Evolutionary conservation across 2,329 filamentous ascomycete genomes (phyloP).

Genomic region (Xylariaceae sp.): DNA sequence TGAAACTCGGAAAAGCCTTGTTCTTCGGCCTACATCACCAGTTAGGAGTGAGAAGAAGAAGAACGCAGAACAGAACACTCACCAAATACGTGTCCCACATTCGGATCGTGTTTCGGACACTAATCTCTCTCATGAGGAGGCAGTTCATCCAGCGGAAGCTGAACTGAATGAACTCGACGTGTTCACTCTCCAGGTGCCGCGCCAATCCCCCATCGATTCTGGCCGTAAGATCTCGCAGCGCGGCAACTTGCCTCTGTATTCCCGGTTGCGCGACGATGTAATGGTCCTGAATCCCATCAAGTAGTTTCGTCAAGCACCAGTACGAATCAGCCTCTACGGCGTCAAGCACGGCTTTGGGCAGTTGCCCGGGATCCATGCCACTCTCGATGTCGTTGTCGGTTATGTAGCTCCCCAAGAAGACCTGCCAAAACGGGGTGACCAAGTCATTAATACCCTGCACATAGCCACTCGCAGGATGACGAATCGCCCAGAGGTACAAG

Average conservation of each 20-base stretch:
- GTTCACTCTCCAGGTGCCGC: constrained; percentile 82
- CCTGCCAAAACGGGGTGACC: constrained; percentile 96
- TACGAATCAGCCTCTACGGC: constrained; percentile 97
- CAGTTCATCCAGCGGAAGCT: constrained; percentile 99
- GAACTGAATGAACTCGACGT: constrained; percentile 98
- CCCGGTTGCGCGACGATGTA: constrained; percentile 97
- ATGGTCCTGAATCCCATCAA: constrained; percentile 99
- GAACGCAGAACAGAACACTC: constrained; percentile 32
- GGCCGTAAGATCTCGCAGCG: constrained; percentile 81
- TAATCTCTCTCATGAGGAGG: constrained; percentile 94
- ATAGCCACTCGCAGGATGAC: constrained; percentile 94
- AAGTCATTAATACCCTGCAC: constrained; percentile 98
- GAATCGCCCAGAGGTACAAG: constrained; percentile 94
- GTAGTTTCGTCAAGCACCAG: constrained; percentile 94
- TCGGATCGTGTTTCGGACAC: constrained; percentile 89
- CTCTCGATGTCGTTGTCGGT: constrained; percentile 88
- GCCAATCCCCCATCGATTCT: constrained; percentile 80
- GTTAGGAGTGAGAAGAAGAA: constrained; percentile 11
- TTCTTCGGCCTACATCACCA: constrained; percentile 71
- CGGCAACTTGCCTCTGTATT: constrained; percentile 88
- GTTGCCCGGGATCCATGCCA: constrained; percentile 93
- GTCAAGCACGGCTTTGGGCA: constrained; percentile 85
- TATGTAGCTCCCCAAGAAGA: constrained; percentile 91
- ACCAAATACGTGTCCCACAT: constrained; percentile 99
- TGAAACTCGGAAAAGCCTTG: constrained; percentile 98